Conservation (phyloP, 306 rosid genomes). For the Casuarina glauca region DNA sequence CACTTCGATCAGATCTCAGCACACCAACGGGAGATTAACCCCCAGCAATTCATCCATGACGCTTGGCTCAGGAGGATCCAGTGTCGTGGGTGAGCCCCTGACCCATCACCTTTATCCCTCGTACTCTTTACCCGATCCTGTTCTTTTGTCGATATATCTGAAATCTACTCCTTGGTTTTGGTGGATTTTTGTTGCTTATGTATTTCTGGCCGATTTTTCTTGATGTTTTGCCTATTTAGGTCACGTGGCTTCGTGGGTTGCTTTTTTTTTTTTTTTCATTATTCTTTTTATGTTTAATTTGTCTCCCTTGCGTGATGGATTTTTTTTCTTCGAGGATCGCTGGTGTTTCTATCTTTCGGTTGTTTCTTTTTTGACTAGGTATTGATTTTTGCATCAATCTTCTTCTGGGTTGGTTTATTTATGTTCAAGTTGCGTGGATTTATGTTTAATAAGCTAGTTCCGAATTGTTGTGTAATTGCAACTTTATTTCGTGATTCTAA, state of each 20-base stretch:
- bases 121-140: slow-evolving; percentile 12
- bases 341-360: neutral
- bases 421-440: neutral
- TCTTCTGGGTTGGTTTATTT: slow-evolving; percentile 3
- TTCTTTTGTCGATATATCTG: neutral
- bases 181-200: slow-evolving; percentile 9
- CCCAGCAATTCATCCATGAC: slow-evolving; percentile 65
- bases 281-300: neutral
- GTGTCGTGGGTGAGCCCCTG: slow-evolving; percentile 85
- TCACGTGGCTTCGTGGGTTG: neutral
- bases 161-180: neutral
- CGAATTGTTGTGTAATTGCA: neutral
- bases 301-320: neutral
- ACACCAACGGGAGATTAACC: slow-evolving; percentile 18
- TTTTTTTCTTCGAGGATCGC: slow-evolving; percentile 18
- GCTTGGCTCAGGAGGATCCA: slow-evolving; percentile 97
- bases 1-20: slow-evolving; percentile 63
- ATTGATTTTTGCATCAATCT: neutral
- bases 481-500: neutral
- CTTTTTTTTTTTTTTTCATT: neutral
- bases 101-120: slow-evolving; percentile 2
- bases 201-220: slow-evolving; percentile 26
- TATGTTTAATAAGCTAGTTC: neutral
- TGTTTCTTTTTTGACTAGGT: neutral
- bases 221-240: neutral